These are phyloP conservation scores for Rhodamnia argentea DNA, from an alignment of 345 rosid species.

Conservation along the genomic window DNA sequence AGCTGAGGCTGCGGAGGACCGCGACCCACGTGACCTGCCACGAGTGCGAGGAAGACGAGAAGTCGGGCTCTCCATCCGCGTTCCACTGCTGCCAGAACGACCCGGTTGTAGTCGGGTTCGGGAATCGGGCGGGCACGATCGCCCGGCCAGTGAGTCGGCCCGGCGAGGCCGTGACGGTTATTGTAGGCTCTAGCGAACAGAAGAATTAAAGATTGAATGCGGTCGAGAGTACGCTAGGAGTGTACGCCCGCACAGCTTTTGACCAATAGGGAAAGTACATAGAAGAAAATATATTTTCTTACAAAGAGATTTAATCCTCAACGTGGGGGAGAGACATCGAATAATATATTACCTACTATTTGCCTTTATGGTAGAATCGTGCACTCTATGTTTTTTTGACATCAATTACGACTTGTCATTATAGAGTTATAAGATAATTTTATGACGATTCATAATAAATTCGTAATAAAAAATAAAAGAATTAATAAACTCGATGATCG, in stretches of 20 bases:
- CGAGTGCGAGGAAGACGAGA: constrained; percentile 19
- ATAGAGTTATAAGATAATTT: background rate
- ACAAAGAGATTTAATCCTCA: background rate
- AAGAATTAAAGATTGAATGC: background rate
- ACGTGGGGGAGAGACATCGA: background rate
- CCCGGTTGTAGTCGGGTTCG: constrained; percentile 25
- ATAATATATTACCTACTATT: background rate
- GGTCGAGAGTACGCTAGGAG: background rate
- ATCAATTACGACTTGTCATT: background rate
- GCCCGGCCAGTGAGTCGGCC: constrained; percentile 27
- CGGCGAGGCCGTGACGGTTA: background rate
- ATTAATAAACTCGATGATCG: background rate
- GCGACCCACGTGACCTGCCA: constrained; percentile 8
- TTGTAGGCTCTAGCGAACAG: background rate
- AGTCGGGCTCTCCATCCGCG: constrained; percentile 7
- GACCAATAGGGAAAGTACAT: background rate
- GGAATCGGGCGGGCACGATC: constrained; percentile 37
- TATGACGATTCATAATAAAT: background rate
- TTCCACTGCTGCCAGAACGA: constrained; percentile 43
- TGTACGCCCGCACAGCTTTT: background rate
- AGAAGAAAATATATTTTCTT: background rate
- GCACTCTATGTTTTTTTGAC: background rate
- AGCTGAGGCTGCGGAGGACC: background rate
- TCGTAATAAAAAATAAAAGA: background rate
- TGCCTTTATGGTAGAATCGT: background rate